phyloP scores from a whole-genome alignment of 2,329 filamentous ascomycete genomes.

The Botrytis porri region DNA sequence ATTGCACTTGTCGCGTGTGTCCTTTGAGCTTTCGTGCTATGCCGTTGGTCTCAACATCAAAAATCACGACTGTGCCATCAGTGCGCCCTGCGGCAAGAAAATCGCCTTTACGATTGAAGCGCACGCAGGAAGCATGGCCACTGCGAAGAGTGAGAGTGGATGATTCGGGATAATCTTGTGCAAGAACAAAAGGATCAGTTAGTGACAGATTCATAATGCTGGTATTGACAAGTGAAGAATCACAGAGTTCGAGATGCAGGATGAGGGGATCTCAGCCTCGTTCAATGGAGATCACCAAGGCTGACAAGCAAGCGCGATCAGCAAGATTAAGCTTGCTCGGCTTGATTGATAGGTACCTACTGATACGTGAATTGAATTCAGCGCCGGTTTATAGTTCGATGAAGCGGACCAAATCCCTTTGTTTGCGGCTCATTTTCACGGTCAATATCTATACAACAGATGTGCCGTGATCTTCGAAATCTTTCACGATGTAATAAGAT shows the following conservation, averaged over 20 bases:
- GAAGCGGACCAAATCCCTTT: background rate
- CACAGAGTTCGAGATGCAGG: background rate
- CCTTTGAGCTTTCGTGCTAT: constrained; percentile 91
- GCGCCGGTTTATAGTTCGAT: background rate
- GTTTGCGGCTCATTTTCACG: background rate
- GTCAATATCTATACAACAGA: background rate
- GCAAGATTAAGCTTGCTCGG: background rate
- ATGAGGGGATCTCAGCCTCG: constrained; percentile 14
- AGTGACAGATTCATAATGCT: constrained; percentile 66
- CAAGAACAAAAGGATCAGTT: constrained; percentile 66
- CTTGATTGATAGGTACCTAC: no score
- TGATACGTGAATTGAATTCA: background rate
- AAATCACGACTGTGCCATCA: constrained; percentile 92
- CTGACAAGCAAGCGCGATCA: background rate
- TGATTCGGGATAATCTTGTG: constrained; percentile 84
- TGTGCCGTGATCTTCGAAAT: background rate
- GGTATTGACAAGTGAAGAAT: background rate
- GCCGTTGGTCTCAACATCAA: constrained; percentile 96
- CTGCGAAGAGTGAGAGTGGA: constrained; percentile 82
- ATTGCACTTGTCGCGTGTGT: constrained; percentile 91
- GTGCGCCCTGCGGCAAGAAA: constrained; percentile 91
- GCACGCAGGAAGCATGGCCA: constrained; percentile 63
- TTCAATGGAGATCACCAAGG: background rate
- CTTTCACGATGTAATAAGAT: background rate
- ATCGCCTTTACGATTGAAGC: constrained; percentile 93